Evolutionary conservation across 176 grass and related monocot species (phyloP).

Genomic region (Avena eriantha): DNA sequence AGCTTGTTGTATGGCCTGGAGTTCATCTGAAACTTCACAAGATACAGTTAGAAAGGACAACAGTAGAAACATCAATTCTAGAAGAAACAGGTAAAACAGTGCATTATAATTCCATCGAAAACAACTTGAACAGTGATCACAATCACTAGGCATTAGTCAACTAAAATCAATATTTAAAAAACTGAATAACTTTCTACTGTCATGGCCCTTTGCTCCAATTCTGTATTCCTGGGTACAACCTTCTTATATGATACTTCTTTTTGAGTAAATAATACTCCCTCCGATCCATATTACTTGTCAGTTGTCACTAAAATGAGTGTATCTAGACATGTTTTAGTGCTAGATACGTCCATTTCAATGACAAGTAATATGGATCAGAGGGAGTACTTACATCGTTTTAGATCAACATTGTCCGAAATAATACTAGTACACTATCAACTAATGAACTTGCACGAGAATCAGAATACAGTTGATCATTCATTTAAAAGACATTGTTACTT

Average conservation of each 20-base stretch:
- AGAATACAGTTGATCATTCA: too few species aligned
- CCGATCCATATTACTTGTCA: too few species aligned
- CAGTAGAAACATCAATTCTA: not conserved
- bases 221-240: not conserved
- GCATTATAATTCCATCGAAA: not conserved
- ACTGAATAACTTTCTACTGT: not conserved
- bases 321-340: too few species aligned
- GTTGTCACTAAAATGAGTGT: too few species aligned
- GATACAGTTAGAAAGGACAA: not conserved
- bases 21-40: conserved; percentile 58
- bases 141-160: not conserved
- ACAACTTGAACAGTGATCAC: conserved; percentile 5
- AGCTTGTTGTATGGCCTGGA: conserved; percentile 57
- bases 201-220: not conserved
- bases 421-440: too few species aligned
- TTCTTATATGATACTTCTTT: not conserved
- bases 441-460: too few species aligned
- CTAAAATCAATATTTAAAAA: not conserved
- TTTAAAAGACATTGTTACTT: too few species aligned
- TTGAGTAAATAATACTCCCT: too few species aligned
- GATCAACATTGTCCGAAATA: too few species aligned
- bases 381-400: too few species aligned
- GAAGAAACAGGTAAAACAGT: conserved; percentile 11
- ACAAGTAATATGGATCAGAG: too few species aligned
- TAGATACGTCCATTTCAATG: too few species aligned